Conservation (phyloP, 2,329 filamentous ascomycete genomes). For the Trichoderma koningii region DNA sequence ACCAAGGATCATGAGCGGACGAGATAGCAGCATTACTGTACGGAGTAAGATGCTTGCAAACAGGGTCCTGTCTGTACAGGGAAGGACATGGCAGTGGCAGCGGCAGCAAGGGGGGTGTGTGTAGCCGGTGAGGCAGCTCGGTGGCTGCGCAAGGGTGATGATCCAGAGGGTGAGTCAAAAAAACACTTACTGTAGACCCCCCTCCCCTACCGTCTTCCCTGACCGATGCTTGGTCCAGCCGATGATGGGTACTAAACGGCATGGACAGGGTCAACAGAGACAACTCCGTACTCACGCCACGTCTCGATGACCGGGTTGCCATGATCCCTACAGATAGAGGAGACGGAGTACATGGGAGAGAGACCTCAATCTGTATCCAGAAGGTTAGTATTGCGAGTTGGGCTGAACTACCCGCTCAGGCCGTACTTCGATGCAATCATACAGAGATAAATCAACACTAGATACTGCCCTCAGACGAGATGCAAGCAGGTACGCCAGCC, state of each 20-base stretch:
- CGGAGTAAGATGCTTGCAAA: slow-evolving; percentile 1
- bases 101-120: neutral
- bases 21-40: too few species aligned
- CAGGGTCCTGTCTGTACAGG: too few species aligned
- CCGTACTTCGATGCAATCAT: neutral
- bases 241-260: neutral
- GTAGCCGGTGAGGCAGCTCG: slow-evolving; percentile 1
- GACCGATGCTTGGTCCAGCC: neutral
- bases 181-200: too few species aligned
- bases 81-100: too few species aligned
- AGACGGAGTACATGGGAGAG: neutral
- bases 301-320: neutral
- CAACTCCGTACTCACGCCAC: neutral
- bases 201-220: neutral
- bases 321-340: neutral
- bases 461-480: neutral
- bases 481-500: too few species aligned
- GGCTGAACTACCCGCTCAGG: neutral
- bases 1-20: neutral
- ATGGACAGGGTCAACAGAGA: neutral
- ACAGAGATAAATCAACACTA: neutral
- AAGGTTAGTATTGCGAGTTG: neutral
- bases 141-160: neutral
- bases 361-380: neutral
- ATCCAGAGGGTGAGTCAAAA: neutral